Evolutionary conservation across 768 basidiomycete genomes (phyloP).

Genomic region (Mycena alexandri): DNA sequence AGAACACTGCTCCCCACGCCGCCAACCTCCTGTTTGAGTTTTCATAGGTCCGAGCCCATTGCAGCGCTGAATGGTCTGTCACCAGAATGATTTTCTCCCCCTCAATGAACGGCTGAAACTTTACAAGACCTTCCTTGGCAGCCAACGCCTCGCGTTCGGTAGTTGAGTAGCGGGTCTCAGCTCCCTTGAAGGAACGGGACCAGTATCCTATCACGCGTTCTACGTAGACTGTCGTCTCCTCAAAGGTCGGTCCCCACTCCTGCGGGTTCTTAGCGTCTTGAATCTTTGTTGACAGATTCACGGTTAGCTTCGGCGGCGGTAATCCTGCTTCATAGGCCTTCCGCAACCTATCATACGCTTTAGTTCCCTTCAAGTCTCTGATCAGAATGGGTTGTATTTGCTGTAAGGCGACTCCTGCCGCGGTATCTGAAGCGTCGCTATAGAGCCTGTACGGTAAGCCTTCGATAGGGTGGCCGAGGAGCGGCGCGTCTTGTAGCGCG

Average conservation of each 20-base stretch:
- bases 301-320: not conserved
- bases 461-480: conserved; percentile 29
- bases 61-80: conserved; percentile 14
- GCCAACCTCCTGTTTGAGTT: conserved; percentile 32
- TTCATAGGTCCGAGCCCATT: conserved; percentile 16
- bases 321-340: not conserved
- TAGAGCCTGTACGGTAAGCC: conserved; percentile 37
- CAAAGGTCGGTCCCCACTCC: too few species aligned
- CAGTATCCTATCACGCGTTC: too few species aligned
- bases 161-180: not conserved
- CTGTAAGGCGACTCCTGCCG: too few species aligned
- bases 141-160: not conserved
- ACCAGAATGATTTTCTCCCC: conserved; percentile 39
- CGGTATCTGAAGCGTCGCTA: too few species aligned
- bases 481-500: not conserved
- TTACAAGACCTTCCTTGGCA: conserved; percentile 17
- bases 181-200: too few species aligned
- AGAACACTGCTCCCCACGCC: conserved; percentile 43
- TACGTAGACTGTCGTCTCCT: too few species aligned
- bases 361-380: conserved; percentile 37
- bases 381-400: conserved; percentile 18
- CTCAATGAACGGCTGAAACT: conserved; percentile 47
- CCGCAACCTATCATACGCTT: not conserved
- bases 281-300: not conserved
- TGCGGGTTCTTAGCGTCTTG: too few species aligned